These are phyloP conservation scores for Gonapodya prolifera DNA, from an alignment of 192 early-diverging fungal genomes.

Conservation along the genomic window DNA sequence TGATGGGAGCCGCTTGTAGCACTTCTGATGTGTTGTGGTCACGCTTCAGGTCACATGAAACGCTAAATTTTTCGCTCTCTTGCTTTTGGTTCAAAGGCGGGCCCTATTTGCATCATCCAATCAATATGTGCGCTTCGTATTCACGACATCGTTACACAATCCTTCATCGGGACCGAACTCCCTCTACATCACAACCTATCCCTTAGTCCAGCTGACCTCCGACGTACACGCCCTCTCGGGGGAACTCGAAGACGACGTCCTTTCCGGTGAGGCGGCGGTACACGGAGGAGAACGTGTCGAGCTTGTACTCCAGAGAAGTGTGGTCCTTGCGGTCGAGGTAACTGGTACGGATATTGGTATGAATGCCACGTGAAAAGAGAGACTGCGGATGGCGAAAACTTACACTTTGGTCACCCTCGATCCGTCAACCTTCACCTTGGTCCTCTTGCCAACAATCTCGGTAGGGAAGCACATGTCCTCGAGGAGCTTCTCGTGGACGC, in stretches of 20 bases:
- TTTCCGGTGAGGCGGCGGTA: constrained; percentile 95
- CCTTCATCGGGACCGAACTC: not conserved
- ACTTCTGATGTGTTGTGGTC: too few relatives aligned
- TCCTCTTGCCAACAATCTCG: constrained; percentile 98
- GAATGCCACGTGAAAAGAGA: not conserved
- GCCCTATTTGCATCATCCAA: not conserved
- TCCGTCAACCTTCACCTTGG: constrained; percentile 91
- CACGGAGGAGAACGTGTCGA: constrained; percentile 90
- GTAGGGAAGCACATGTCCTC: constrained; percentile 98
- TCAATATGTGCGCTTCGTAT: not conserved
- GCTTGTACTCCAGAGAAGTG: constrained; percentile 95
- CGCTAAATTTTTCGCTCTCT: too few relatives aligned
- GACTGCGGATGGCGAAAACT: constrained; percentile 15
- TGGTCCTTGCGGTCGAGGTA: constrained; percentile 97
- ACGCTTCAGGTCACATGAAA: too few relatives aligned
- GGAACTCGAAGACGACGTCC: constrained; percentile 98
- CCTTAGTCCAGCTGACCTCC: not conserved
- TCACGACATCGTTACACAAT: not conserved
- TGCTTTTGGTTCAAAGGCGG: too few relatives aligned
- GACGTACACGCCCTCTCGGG: not conserved
- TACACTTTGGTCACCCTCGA: constrained; percentile 88
- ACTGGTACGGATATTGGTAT: constrained; percentile 16
- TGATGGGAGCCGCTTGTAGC: too few relatives aligned
- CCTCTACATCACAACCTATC: not conserved
- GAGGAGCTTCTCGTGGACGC: constrained; percentile 91